These are phyloP conservation scores for Isabelozyma pseudorhagii DNA, from an alignment of 805 yeast species.

Conservation along the genomic window DNA sequence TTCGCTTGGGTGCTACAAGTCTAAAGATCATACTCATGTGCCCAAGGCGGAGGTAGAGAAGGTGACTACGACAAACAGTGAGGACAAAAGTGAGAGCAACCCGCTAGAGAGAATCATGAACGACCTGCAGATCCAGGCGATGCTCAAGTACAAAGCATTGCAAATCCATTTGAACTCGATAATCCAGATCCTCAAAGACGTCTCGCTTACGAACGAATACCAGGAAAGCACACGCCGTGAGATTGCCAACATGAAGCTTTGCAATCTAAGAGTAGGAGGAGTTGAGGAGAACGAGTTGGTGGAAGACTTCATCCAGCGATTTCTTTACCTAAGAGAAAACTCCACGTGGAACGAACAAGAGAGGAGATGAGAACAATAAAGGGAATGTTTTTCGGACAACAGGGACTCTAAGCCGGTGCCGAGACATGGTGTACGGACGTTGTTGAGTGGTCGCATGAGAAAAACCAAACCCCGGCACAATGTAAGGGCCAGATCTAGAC, in stretches of 20 bases:
- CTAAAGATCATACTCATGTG: conserved; percentile 32
- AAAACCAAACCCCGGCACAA: too few relatives aligned
- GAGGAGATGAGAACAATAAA: neutral
- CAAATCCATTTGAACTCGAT: conserved; percentile 54
- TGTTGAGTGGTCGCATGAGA: too few relatives aligned
- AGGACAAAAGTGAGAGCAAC: conserved; percentile 1
- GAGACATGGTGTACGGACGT: too few relatives aligned
- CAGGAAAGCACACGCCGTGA: conserved; percentile 53
- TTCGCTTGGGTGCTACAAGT: conserved; percentile 59
- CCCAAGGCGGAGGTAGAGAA: conserved; percentile 1
- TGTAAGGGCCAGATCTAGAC: too few relatives aligned
- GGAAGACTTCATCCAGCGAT: conserved; percentile 60
- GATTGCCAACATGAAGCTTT: conserved; percentile 59
- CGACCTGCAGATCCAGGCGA: conserved; percentile 42
- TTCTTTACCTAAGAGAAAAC: conserved; percentile 15
- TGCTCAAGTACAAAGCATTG: conserved; percentile 52
- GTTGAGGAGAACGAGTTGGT: conserved; percentile 62
- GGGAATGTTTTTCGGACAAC: neutral
- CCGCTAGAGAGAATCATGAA: conserved; percentile 24
- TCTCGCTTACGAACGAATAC: conserved; percentile 43
- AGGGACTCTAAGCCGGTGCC: too few relatives aligned
- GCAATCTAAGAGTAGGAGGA: conserved; percentile 62
- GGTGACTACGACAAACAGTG: neutral
- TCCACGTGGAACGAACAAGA: neutral
- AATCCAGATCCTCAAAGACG: conserved; percentile 44